Evolutionary conservation across 2,329 filamentous ascomycete species (phyloP), one percentile per base, ranked within the genome.

Genomic region (Claviceps spartinae): DNA sequence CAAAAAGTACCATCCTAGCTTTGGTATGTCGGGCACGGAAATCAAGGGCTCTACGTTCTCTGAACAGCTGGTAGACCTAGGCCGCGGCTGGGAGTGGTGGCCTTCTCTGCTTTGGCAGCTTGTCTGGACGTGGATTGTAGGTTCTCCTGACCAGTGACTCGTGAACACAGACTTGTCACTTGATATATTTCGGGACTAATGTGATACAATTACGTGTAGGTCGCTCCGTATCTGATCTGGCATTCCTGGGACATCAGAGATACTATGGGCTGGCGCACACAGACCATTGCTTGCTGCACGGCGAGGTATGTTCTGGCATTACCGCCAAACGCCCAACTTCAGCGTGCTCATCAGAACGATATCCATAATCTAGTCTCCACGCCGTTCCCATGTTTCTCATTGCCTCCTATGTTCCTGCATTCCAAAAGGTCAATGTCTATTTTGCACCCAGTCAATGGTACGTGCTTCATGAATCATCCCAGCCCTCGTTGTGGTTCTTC

Each of bases 331-430:
- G 1, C 30, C 9, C 30, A 34, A 34, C 30, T 34, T 11, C 30
- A 34, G 1, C 30, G 30, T 11, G 9, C 30, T 34, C 30, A 34
- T 11, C 30, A 34, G 30, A 34, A 3, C 1, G 1, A 11, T 11
- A n/a, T n/a, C n/a, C n/a, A n/a, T n/a, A n/a, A 34, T 34, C 30
- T 34, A 80, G 77, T 46, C 70, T 85, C 9, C 79, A 76, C 43
- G 82, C 80, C 11, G 77, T 80, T 2, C 82, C 82, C 0, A 73
- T 85, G 67, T 85, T 80, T 77, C 71, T 85, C 38, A 66, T 81
- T 38, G 81, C 78, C 42, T 68, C 77, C 1, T 72, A 76, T 53
- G 68, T 70, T 1, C 72, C 76, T 5, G 68, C 56, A 1, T 74
- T 82, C 64, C 68, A 65, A 3, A 58, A 64, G 0, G 66, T 82